Evolutionary conservation across 1,284 basidiomycete genomes (phyloP).

Genomic region (Mrakiaceae sp.): DNA sequence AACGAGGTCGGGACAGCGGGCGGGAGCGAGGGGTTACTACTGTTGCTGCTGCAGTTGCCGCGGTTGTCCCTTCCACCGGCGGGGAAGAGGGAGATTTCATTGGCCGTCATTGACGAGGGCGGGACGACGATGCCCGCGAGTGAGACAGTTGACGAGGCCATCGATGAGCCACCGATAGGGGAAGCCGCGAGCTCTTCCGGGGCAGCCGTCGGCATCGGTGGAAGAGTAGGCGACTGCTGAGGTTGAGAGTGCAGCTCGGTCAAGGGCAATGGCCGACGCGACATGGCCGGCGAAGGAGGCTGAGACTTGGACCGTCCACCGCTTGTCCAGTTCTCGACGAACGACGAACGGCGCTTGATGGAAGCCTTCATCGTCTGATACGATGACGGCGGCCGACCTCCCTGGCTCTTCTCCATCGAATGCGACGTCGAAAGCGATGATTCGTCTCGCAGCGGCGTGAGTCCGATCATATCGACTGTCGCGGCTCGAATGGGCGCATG

Average conservation of each 20-base stretch:
- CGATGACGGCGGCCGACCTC: not conserved
- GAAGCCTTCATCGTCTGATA: conserved; percentile 6
- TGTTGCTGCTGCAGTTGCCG: too few species aligned
- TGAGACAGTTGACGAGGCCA: not conserved
- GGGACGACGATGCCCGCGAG: not conserved
- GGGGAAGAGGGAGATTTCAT: too few species aligned
- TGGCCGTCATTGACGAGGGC: too few species aligned
- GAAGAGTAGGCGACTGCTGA: not conserved
- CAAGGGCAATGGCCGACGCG: not conserved
- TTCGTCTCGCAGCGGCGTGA: too few species aligned
- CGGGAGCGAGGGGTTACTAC: too few species aligned
- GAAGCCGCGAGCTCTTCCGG: too few species aligned
- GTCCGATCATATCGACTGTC: too few species aligned
- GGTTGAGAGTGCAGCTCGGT: not conserved
- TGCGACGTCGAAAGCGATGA: too few species aligned
- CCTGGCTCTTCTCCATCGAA: too few species aligned
- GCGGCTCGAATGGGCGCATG: too few species aligned
- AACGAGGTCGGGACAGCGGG: too few species aligned
- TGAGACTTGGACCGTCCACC: not conserved
- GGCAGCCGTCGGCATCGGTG: not conserved
- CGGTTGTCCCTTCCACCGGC: too few species aligned
- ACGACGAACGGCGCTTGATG: conserved; percentile 7
- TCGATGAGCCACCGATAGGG: not conserved
- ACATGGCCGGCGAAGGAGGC: not conserved
- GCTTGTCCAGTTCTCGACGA: conserved; percentile 7